Evolutionary conservation across 2,329 filamentous ascomycete genomes (phyloP), one percentile per base, ranked within the genome.

Genomic region (Ceratocystis huliohia): DNA sequence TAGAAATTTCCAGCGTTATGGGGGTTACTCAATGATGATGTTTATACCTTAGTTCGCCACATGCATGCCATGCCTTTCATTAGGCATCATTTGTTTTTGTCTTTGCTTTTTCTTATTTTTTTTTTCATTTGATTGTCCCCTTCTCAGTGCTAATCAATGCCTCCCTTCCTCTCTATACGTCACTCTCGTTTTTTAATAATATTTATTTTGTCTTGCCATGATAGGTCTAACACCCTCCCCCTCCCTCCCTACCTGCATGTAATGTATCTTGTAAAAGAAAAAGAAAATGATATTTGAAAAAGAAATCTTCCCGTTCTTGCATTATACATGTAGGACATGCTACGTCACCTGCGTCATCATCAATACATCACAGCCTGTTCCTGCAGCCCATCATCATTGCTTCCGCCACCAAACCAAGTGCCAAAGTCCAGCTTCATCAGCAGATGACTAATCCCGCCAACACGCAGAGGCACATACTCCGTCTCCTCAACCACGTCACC

Each of bases 351-450:
- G 30, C 28, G 10, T 22, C 30, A 17, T 17, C 37, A 30, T 64
- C 50, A 57, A 65, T 45, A 64, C 53, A 46, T 41, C 37, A 41
- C 53, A n/a, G 37, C 25, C 25, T 57, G 50, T 48, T 67, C 48
- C 30, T 66, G 57, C 41, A 50, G 46, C 57, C 25, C 37, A 44
- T 44, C 44, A 30, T 28, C 61, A 44, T 13, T 41, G 28, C 59
- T 25, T 71, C 71, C 68, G 44, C 74, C 72, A 4, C 74, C 78
- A 69, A 83, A 81, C 82, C 82, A 85, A 65, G 76, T 81, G 22
- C 82, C 83, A 74, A 85, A 84, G 72, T 96, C 91, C 71, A 96
- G 78, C 78, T 96, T 96, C 90, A 96, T 96, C 73, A 96, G 75
- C 73, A 96, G 76, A 67, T 89, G 81, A 76, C 96, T 91, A 59